Evolutionary conservation across 768 basidiomycete genomes (phyloP).

Genomic region (Tulasnella sp.): DNA sequence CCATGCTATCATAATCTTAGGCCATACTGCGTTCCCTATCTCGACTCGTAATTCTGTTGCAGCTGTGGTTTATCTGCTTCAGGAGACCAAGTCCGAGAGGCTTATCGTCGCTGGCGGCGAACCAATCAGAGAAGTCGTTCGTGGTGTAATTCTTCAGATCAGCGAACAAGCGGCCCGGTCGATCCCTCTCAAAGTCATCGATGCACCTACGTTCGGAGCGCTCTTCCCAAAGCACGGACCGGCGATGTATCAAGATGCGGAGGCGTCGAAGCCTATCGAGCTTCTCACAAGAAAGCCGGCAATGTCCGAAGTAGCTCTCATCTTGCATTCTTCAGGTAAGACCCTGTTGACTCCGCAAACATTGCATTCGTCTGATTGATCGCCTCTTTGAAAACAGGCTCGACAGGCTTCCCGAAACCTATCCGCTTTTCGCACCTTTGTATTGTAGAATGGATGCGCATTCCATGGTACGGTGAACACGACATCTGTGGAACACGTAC

Average conservation of each 20-base stretch:
- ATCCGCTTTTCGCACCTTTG: conserved; percentile 10
- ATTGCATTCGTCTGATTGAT: too few species aligned
- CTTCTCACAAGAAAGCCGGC: too few species aligned
- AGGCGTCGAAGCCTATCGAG: too few species aligned
- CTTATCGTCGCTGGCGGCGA: conserved; percentile 14
- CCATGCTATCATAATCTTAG: conserved; percentile 16
- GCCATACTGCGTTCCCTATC: conserved; percentile 27
- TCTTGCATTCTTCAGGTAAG: too few species aligned
- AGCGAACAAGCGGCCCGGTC: too few species aligned
- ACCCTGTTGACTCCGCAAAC: too few species aligned
- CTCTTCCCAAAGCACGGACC: too few species aligned
- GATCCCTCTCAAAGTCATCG: too few species aligned
- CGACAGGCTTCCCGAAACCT: conserved; percentile 20
- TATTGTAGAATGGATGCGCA: conserved; percentile 8
- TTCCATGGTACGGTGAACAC: conserved; percentile 6
- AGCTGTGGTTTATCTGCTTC: conserved; percentile 30
- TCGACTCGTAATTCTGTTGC: conserved; percentile 28
- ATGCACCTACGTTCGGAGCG: too few species aligned
- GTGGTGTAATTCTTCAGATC: conserved; percentile 7
- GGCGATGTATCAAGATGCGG: too few species aligned
- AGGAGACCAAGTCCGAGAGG: conserved; percentile 16
- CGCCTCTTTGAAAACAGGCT: background rate
- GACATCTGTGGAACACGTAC: background rate
- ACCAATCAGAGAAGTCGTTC: conserved; percentile 20
- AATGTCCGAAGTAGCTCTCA: too few species aligned